Percentiles rank a stretch among this genome's conserved stretches.
Evolutionary conservation across 2,329 filamentous ascomycete genomes (phyloP).

Genomic region (Fusarium pininemorale): DNA sequence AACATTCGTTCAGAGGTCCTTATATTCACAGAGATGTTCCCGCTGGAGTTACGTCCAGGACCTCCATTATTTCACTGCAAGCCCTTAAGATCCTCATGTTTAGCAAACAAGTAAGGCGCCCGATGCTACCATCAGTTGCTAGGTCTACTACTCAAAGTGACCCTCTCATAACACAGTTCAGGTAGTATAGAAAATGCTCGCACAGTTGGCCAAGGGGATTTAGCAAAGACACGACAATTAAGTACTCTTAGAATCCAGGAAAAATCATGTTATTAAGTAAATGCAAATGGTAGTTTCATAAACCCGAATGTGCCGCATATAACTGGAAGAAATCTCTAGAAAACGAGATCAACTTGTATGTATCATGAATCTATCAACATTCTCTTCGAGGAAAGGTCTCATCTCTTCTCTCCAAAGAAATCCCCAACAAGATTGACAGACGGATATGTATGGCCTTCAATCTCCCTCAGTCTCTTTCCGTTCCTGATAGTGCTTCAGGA

Average conservation of each 20-base stretch:
- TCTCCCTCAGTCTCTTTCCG: neutral
- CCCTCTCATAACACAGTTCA: neutral
- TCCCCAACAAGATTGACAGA: neutral
- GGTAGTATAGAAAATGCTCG: rapidly evolving
- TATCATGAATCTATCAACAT: neutral
- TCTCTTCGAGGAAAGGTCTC: neutral
- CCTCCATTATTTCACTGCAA: neutral
- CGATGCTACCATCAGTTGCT: rapidly evolving
- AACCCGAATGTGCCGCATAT: neutral
- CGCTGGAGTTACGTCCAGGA: rapidly evolving
- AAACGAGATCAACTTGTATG: neutral
- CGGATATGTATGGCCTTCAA: too few species aligned
- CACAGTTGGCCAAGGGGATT: rapidly evolving
- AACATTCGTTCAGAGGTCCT: rapidly evolving
- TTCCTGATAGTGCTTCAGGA: rapidly evolving
- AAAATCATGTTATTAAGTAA: neutral
- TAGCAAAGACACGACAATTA: neutral
- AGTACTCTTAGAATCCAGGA: neutral
- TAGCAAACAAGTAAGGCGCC: neutral
- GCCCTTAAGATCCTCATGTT: neutral
- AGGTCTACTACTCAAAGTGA: neutral
- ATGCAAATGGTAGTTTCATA: rapidly evolving
- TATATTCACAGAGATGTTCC: neutral
- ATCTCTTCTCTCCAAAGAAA: too few species aligned
- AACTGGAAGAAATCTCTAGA: neutral